These are phyloP conservation scores for Colletotrichum simmondsii DNA, from an alignment of 2,329 filamentous ascomycete species.

Conservation along the genomic window DNA sequence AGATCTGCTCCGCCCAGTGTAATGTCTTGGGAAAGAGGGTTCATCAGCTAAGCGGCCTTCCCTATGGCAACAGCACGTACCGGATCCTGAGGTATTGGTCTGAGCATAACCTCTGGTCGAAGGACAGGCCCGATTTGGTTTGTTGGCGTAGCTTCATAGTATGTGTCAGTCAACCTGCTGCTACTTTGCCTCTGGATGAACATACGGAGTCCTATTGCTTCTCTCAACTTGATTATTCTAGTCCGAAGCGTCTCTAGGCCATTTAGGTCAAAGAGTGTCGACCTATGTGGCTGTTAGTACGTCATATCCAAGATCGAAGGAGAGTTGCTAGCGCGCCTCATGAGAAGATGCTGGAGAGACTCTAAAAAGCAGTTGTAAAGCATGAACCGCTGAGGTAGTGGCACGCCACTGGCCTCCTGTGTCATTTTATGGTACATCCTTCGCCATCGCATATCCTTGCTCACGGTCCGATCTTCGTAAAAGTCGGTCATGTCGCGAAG, in stretches of 20 bases:
- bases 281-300: constrained; percentile 43
- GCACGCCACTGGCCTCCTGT: constrained; percentile 61
- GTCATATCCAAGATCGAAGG: background rate
- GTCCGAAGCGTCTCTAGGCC: constrained; percentile 60
- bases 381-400: constrained; percentile 63
- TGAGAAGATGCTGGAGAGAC: constrained; percentile 61
- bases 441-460: constrained; percentile 64
- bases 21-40: constrained; percentile 49
- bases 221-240: constrained; percentile 62
- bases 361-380: constrained; percentile 67
- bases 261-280: constrained; percentile 66
- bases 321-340: constrained; percentile 50
- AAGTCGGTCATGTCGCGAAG: constrained; percentile 63
- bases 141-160: constrained; percentile 46
- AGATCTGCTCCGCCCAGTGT: constrained; percentile 72
- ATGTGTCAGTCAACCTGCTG: background rate
- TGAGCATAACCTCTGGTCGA: constrained; percentile 44
- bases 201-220: constrained; percentile 64
- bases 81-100: constrained; percentile 38
- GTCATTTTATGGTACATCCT: constrained; percentile 68
- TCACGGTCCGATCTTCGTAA: constrained; percentile 61
- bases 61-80: constrained; percentile 15
- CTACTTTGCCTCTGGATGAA: background rate
- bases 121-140: constrained; percentile 47
- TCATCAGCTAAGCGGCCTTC: background rate